A percentile compares a stretch with the other conserved stretches of the same genome.
These are phyloP conservation scores for Tilletia caries DNA, from an alignment of 1,284 basidiomycete genomes.

Conservation along the genomic window DNA sequence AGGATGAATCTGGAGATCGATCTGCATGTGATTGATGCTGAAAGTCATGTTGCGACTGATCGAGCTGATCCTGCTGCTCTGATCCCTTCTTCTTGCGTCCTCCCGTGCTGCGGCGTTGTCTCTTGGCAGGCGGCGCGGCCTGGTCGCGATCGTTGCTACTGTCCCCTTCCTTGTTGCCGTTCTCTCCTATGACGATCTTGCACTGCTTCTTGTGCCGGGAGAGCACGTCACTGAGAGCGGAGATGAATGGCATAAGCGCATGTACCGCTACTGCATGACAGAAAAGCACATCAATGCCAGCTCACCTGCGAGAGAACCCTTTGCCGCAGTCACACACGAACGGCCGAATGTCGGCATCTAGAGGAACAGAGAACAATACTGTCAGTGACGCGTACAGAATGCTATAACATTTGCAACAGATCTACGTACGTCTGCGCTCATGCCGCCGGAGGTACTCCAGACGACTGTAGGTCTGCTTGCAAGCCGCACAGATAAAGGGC, in stretches of 20 bases:
- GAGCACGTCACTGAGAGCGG: slow-evolving; percentile 40
- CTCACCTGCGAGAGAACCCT: slow-evolving; percentile 48
- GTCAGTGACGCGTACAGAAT: neutral
- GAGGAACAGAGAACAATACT: neutral
- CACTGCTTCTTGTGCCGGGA: slow-evolving; percentile 51
- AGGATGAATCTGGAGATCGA: too few species aligned
- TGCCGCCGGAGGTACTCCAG: slow-evolving; percentile 51
- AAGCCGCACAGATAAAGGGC: slow-evolving; percentile 49
- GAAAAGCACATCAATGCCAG: neutral
- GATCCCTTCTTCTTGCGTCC: too few species aligned
- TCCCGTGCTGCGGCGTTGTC: neutral
- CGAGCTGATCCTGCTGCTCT: too few species aligned
- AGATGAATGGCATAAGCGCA: too few species aligned
- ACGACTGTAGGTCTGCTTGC: slow-evolving; percentile 50
- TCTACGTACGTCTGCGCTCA: slow-evolving; percentile 46
- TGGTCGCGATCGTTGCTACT: slow-evolving; percentile 20
- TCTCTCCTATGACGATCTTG: slow-evolving; percentile 39
- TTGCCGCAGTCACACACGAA: slow-evolving; percentile 52
- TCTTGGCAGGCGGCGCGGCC: slow-evolving; percentile 27
- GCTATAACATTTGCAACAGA: too few species aligned
- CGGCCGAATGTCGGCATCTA: slow-evolving; percentile 49
- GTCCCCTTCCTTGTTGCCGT: slow-evolving; percentile 13
- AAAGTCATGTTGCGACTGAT: too few species aligned
- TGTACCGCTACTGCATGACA: too few species aligned
- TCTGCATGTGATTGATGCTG: too few species aligned